Evolutionary conservation across 2,329 filamentous ascomycete genomes (phyloP), one percentile per base, ranked within the genome.

Genomic region (Remersonia thermophila): DNA sequence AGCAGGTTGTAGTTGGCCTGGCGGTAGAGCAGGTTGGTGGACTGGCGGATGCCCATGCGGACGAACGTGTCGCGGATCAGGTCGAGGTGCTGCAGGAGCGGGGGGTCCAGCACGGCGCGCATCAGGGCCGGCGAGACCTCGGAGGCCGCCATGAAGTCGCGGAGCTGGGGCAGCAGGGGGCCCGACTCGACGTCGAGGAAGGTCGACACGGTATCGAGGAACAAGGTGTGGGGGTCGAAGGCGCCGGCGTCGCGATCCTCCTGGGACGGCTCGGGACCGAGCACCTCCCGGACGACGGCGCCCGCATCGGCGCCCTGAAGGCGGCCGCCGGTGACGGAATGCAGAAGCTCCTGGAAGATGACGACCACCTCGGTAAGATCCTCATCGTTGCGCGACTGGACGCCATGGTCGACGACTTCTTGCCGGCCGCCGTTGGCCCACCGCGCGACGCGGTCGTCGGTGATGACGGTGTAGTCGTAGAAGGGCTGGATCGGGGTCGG

Each of bases 1-100:
- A 98, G 66, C 7, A 98, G 65, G 51, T 98, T 98, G 65, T 94
- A 96, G 57, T 94, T 96, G 11, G 89, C 85, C 59, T 96, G 91
- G 41, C 87, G 80, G 57, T 98, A 98, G 1, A 98, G 71, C 4
- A 91, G 68, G 50, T 95, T 93, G 7, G 91, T 98, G 33, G 87
- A 83, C 52, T 93, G 86, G 37, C 89, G 79, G 46, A 94, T 86
- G 12, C 81, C 80, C 54, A 91, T 76, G 47, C 80, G 80, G 39
- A 73, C 67, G 56, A 96, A 98, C 5, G 80, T 89, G n/a, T 80
- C 76, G 33, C 86, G 75, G 33, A 94, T 83, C 30, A 98, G 66
- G 8, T 82, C 81, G 11, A 95, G 63, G 18, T 80, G 71, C 50
- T 82, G 74, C 9, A 96, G 65, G 7, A 93, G 61, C 13, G 77